phyloP scores from a whole-genome alignment of 371 early-diverging fungal species.

The Sporodiniella umbellata region DNA sequence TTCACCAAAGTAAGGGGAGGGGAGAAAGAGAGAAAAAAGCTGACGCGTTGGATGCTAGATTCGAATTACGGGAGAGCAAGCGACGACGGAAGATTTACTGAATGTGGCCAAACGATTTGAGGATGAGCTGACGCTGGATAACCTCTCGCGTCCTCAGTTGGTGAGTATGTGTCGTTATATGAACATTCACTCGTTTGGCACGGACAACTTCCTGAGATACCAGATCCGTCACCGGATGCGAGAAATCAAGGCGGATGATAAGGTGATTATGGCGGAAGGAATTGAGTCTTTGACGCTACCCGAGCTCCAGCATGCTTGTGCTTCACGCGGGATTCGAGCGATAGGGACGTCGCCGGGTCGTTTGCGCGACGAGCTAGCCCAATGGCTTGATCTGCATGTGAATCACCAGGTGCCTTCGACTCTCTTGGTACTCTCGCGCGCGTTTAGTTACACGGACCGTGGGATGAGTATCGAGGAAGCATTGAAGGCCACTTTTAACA shows the following conservation, averaged over 20 bases:
- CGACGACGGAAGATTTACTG: constrained; percentile 77
- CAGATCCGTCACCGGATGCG: constrained; percentile 80
- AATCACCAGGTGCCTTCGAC: constrained; percentile 84
- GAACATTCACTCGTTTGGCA: constrained; percentile 91
- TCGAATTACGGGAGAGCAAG: constrained; percentile 78
- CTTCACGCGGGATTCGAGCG: constrained; percentile 86
- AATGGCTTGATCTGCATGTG: constrained; percentile 92
- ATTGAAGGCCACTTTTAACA: constrained; percentile 84
- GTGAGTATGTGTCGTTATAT: constrained; percentile 90
- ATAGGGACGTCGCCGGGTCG: constrained; percentile 80
- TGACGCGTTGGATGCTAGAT: background rate
- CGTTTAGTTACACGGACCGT: constrained; percentile 74
- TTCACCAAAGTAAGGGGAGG: constrained; percentile 60
- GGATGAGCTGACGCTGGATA: constrained; percentile 89
- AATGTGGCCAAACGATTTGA: constrained; percentile 80
- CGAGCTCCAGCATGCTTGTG: constrained; percentile 85
- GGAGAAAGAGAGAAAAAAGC: background rate
- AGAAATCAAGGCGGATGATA: constrained; percentile 84
- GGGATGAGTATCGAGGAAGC: constrained; percentile 63
- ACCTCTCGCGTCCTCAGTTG: constrained; percentile 88
- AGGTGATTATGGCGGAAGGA: constrained; percentile 66
- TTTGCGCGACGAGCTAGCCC: constrained; percentile 78
- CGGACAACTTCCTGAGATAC: constrained; percentile 86
- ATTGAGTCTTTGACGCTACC: constrained; percentile 74
- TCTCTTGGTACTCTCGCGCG: constrained; percentile 85